These are phyloP conservation scores for Dothidotthia symphoricarpi DNA, from an alignment of 2,329 filamentous ascomycete species.

Conservation along the genomic window DNA sequence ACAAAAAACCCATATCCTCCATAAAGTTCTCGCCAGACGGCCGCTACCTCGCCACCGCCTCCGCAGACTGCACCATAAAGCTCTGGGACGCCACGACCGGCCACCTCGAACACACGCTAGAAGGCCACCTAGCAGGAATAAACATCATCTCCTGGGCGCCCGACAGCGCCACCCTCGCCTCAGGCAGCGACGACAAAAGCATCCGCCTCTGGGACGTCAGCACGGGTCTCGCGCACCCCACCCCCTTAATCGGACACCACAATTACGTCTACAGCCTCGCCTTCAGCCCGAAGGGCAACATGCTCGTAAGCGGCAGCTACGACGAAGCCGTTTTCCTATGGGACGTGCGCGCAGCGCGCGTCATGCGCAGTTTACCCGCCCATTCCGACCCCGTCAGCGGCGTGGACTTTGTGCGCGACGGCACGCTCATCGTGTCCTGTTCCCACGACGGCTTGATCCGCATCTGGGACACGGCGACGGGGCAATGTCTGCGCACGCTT, in stretches of 20 bases:
- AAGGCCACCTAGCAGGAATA: conserved; percentile 89
- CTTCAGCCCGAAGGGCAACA: conserved; percentile 97
- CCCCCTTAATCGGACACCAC: conserved; percentile 77
- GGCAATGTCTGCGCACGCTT: conserved; percentile 89
- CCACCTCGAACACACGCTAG: conserved; percentile 78
- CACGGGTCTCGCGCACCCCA: conserved; percentile 59
- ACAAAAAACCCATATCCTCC: conserved; percentile 74
- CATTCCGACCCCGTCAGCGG: conserved; percentile 93
- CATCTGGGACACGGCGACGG: conserved; percentile 93
- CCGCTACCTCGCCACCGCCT: conserved; percentile 83
- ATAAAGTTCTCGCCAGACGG: conserved; percentile 92
- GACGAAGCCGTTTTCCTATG: conserved; percentile 96
- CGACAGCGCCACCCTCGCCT: conserved; percentile 81
- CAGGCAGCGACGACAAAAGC: conserved; percentile 92
- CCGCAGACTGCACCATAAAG: conserved; percentile 82
- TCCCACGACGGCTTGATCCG: conserved; percentile 75
- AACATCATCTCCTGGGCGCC: conserved; percentile 94
- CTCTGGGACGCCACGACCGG: conserved; percentile 84
- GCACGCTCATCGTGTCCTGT: conserved; percentile 87
- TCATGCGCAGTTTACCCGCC: conserved; percentile 88
- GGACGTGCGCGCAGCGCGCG: conserved; percentile 83
- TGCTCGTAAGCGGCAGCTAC: conserved; percentile 90
- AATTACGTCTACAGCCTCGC: conserved; percentile 94
- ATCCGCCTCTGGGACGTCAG: conserved; percentile 84
- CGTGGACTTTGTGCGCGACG: conserved; percentile 89